Conservation (phyloP, 352 stramenopile genomes). For the Bremia lactucae region DNA sequence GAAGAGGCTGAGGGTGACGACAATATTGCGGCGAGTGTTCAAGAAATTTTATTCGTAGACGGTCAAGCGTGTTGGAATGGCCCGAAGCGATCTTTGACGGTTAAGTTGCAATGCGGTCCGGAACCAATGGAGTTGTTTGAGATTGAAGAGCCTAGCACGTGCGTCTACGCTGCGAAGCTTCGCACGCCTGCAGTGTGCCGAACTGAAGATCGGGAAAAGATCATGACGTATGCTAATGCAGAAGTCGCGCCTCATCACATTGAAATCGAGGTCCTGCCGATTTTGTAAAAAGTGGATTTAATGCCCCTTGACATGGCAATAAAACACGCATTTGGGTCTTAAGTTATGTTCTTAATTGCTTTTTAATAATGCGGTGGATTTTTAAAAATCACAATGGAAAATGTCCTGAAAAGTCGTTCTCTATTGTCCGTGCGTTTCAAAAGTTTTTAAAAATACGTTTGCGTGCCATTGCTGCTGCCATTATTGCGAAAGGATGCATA, state of each 20-base stretch:
- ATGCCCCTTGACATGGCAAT: background rate
- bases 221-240: constrained; percentile 24
- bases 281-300: constrained; percentile 13
- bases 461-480: constrained; percentile 31
- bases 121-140: constrained; percentile 50
- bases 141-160: constrained; percentile 79
- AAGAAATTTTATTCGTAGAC: constrained; percentile 30
- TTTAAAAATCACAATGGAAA: too few relatives aligned
- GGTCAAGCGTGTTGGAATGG: constrained; percentile 85
- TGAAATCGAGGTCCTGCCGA: constrained; percentile 49
- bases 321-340: too few relatives aligned
- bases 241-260: constrained; percentile 38
- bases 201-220: constrained; percentile 20
- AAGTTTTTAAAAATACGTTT: constrained; percentile 34
- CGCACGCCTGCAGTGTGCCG: constrained; percentile 67
- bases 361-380: background rate
- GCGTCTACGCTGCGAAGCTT: constrained; percentile 77
- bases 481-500: constrained; percentile 65
- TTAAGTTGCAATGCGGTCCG: constrained; percentile 60
- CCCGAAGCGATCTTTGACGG: constrained; percentile 62
- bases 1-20: background rate
- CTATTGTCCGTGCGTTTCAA: too few relatives aligned
- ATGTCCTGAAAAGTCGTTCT: too few relatives aligned
- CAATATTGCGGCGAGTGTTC: background rate
- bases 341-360: background rate